These are phyloP conservation scores for Kwoniella botswanensis DNA, from an alignment of 768 basidiomycete species.

Conservation along the genomic window DNA sequence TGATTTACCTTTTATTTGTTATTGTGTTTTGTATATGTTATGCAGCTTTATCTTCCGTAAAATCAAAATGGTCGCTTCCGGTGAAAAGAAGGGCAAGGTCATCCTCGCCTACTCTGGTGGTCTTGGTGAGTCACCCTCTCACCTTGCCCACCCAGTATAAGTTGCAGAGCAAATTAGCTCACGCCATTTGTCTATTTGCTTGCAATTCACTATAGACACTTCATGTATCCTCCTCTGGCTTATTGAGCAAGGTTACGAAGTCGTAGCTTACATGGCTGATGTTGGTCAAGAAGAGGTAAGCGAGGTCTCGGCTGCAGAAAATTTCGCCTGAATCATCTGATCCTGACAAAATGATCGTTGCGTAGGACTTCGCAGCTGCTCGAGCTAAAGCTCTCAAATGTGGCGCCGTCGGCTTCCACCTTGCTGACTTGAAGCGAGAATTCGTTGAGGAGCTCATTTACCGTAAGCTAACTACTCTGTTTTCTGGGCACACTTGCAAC, in stretches of 20 bases:
- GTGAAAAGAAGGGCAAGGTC: constrained; percentile 73
- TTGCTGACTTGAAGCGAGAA: constrained; percentile 91
- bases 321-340: background rate
- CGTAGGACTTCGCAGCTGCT: constrained; percentile 89
- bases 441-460: constrained; percentile 96
- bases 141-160: constrained; percentile 16
- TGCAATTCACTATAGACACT: constrained; percentile 69
- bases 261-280: constrained; percentile 78
- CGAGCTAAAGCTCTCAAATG: constrained; percentile 84
- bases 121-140: constrained; percentile 69
- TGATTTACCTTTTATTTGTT: constrained; percentile 11
- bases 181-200: constrained; percentile 1
- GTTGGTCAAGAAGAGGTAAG: constrained; percentile 59
- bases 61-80: constrained; percentile 41
- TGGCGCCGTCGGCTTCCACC: constrained; percentile 95
- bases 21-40: constrained; percentile 21
- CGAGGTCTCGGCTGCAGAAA: background rate
- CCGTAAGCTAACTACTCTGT: constrained; percentile 58
- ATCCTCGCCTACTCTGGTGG: constrained; percentile 98
- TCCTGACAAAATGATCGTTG: background rate
- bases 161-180: constrained; percentile 17
- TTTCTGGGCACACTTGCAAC: background rate
- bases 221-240: constrained; percentile 99
- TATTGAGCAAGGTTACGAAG: constrained; percentile 97
- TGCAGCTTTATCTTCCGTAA: constrained; percentile 17